phyloP scores from a whole-genome alignment of 1,284 basidiomycete species.

The Thecaphora frezii region DNA sequence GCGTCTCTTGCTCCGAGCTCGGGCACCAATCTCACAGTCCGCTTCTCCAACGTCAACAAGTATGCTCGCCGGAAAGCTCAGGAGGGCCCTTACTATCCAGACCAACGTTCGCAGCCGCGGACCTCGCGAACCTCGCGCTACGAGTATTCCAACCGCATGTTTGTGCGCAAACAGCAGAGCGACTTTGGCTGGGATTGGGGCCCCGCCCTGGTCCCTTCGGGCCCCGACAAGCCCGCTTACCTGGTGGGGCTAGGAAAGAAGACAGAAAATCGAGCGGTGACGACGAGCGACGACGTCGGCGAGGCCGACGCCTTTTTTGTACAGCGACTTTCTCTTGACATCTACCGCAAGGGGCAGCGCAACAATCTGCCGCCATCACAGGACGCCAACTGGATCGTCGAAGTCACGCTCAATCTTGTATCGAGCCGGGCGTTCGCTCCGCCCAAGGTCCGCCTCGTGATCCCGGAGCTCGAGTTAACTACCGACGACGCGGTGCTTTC shows the following conservation, averaged over 20 bases:
- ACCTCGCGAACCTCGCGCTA: conserved; percentile 17
- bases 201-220: conserved; percentile 29
- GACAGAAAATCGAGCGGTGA: neutral
- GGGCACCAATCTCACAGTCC: conserved; percentile 26
- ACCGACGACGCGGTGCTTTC: conserved; percentile 16
- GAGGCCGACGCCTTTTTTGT: neutral
- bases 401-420: conserved; percentile 40
- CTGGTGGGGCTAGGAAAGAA: conserved; percentile 14
- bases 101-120: conserved; percentile 9
- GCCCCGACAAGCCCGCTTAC: conserved; percentile 29
- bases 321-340: conserved; percentile 17
- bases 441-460: conserved; percentile 14
- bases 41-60: conserved; percentile 14
- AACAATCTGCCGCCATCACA: conserved; percentile 43
- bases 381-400: conserved; percentile 44
- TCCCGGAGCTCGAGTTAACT: conserved; percentile 11
- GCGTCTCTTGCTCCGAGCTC: neutral
- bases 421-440: conserved; percentile 1
- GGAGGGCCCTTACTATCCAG: conserved; percentile 22
- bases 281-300: neutral
- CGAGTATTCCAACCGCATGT: conserved; percentile 42
- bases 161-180: conserved; percentile 45
- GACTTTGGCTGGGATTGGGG: conserved; percentile 57
- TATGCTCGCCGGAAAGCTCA: conserved; percentile 6
- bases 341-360: conserved; percentile 35